These are phyloP conservation scores for Paracoccidioides lutzii DNA, from an alignment of 2,329 filamentous ascomycete genomes.

Conservation along the genomic window DNA sequence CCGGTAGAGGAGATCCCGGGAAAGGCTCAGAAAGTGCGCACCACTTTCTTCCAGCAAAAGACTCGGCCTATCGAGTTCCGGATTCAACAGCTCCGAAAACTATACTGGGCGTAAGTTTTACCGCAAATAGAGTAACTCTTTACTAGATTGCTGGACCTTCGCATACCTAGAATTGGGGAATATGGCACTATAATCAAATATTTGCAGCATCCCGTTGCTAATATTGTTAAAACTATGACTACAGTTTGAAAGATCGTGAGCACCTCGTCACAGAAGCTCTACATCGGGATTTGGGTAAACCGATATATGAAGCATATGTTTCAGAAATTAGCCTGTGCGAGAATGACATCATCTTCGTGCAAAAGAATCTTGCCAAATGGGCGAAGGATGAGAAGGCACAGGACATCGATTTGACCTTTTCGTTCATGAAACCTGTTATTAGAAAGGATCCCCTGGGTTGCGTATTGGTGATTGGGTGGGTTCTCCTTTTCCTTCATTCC, in stretches of 20 bases:
- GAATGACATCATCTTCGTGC: slow-evolving; percentile 67
- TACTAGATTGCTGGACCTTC: too few relatives aligned
- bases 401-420: slow-evolving; percentile 57
- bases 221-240: not conserved
- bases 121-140: too few relatives aligned
- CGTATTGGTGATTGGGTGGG: slow-evolving; percentile 67
- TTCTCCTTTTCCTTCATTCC: slow-evolving; percentile 4
- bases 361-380: slow-evolving; percentile 68
- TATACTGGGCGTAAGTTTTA: slow-evolving; percentile 68
- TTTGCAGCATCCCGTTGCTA: not conserved
- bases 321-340: slow-evolving; percentile 66
- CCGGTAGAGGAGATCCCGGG: slow-evolving; percentile 52
- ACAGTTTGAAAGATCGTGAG: slow-evolving; percentile 58
- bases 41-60: slow-evolving; percentile 63
- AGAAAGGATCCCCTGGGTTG: slow-evolving; percentile 78
- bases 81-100: slow-evolving; percentile 73
- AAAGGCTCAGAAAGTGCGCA: slow-evolving; percentile 48
- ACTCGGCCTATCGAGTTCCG: slow-evolving; percentile 76
- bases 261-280: slow-evolving; percentile 62
- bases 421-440: slow-evolving; percentile 59
- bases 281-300: slow-evolving; percentile 65
- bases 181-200: not conserved
- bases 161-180: too few relatives aligned
- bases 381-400: slow-evolving; percentile 64
- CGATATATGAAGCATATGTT: slow-evolving; percentile 58